These are phyloP conservation scores for Starmerella khaoyaiensis DNA, from an alignment of 805 yeast species.

Conservation along the genomic window DNA sequence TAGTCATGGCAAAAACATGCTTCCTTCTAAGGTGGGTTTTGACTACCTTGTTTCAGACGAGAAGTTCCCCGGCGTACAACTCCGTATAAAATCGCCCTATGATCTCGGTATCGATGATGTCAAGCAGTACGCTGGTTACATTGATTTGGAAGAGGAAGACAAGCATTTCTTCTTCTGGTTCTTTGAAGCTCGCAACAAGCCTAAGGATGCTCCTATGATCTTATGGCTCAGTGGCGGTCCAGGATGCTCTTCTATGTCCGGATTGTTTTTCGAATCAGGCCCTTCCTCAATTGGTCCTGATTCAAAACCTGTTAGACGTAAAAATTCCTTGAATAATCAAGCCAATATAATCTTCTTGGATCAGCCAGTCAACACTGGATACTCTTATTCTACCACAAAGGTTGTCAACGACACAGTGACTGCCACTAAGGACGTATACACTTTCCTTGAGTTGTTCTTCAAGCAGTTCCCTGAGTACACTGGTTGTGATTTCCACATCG, in stretches of 20 bases:
- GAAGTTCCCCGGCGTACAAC: conserved; percentile 25
- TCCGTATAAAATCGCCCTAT: conserved; percentile 55
- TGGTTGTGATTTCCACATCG: conserved; percentile 56
- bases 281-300: conserved; percentile 56
- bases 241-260: conserved; percentile 82
- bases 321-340: conserved; percentile 70
- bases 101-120: conserved; percentile 68
- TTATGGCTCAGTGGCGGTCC: conserved; percentile 94
- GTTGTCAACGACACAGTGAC: conserved; percentile 60
- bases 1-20: neutral
- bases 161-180: conserved; percentile 79
- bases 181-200: conserved; percentile 80
- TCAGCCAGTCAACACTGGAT: conserved; percentile 82
- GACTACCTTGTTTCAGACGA: conserved; percentile 13
- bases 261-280: conserved; percentile 75
- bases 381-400: conserved; percentile 43
- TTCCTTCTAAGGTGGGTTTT: conserved; percentile 9
- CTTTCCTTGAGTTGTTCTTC: conserved; percentile 67
- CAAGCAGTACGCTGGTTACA: conserved; percentile 72
- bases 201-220: conserved; percentile 70
- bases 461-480: conserved; percentile 52
- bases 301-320: conserved; percentile 53
- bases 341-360: conserved; percentile 79
- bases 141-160: conserved; percentile 67
- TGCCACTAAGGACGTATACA: conserved; percentile 73